Conservation (phyloP, 1,284 basidiomycete species). For the Trichosporon faecale region DNA sequence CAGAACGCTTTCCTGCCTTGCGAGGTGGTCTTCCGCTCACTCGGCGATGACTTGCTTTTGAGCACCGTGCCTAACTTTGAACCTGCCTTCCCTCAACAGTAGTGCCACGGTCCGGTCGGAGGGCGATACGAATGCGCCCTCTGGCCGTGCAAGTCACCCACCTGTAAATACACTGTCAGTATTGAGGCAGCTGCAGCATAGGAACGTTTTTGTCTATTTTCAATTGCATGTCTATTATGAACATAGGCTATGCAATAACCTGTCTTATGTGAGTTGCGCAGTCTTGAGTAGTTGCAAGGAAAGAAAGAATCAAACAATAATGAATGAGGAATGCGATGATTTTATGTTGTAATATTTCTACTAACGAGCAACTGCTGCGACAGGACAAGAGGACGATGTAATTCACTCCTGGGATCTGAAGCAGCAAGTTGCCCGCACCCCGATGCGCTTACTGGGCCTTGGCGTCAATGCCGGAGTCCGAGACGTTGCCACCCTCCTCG, state of each 20-base stretch:
- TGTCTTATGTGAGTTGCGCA: conserved; percentile 9
- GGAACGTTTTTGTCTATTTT: conserved; percentile 5
- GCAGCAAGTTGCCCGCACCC: not conserved
- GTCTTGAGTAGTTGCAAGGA: conserved; percentile 8
- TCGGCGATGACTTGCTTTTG: too few species aligned
- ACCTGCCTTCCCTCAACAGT: too few species aligned
- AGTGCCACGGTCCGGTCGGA: too few species aligned
- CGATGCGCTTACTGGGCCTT: conserved; percentile 37
- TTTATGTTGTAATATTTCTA: not conserved
- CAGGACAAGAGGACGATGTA: not conserved
- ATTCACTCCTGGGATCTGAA: not conserved
- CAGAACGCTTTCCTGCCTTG: not conserved
- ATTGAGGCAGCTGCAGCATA: not conserved
- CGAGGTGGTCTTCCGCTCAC: too few species aligned
- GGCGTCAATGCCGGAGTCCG: conserved; percentile 79
- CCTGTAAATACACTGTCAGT: not conserved
- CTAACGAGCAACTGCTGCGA: not conserved
- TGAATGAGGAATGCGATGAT: not conserved
- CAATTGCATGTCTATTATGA: conserved; percentile 2
- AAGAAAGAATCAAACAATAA: conserved; percentile 9
- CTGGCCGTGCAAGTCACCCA: not conserved
- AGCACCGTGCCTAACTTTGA: too few species aligned
- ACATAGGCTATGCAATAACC: conserved; percentile 9
- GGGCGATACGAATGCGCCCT: too few species aligned
- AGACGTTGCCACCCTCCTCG: conserved; percentile 61